Evolutionary conservation across 1,284 basidiomycete species (phyloP), one percentile per base, ranked within the genome.

Genomic region (Thelephora terrestris): DNA sequence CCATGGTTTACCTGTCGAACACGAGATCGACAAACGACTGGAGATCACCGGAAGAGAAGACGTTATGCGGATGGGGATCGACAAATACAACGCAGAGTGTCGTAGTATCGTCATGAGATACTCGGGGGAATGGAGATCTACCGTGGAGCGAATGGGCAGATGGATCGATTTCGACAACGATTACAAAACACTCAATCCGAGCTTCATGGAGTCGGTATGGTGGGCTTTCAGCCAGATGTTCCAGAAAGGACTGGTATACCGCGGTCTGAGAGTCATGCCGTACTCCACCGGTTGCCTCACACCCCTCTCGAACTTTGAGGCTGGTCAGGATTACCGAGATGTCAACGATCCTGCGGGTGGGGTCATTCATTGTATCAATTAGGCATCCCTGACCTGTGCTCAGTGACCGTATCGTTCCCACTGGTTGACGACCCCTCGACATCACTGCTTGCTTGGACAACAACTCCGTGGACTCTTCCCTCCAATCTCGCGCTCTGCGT

Each of bases 101-200:
- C 82, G 93, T 37, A 81, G 85, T 53, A 99, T 99, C 64, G 96
- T 99, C 61, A 98, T 99, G 94, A 81, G 93, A 40, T 99, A 99
- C 65, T 79, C 94, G 5, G 74, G 75, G 14, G 94, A 99, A 64
- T 99, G 96, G 96, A 81, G 91, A 50, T 61, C 71, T 35, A 99
- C 93, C 5, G 95, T 99, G 50, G 95, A 97, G 67, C 82, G 96
- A 54, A 95, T 99, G 85, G 96, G 95, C 36, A 81, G 96, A 53
- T 99, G 96, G 96, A 99, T 99, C 69, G 96, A 99, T 68, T 99
- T 99, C 62, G 96, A 99, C 70, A 90, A 96, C 57, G 96, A 96
- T 58, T 99, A 99, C 79, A 98, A 97, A 73, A 99, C 96, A 12
- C 78, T 99, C 54, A 91, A 99, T 64, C 69, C 83, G 5, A 74